Base-by-base conservation (phyloP, 768 basidiomycete genomes). In the Boletus pseudo-olivaceus region DNA sequence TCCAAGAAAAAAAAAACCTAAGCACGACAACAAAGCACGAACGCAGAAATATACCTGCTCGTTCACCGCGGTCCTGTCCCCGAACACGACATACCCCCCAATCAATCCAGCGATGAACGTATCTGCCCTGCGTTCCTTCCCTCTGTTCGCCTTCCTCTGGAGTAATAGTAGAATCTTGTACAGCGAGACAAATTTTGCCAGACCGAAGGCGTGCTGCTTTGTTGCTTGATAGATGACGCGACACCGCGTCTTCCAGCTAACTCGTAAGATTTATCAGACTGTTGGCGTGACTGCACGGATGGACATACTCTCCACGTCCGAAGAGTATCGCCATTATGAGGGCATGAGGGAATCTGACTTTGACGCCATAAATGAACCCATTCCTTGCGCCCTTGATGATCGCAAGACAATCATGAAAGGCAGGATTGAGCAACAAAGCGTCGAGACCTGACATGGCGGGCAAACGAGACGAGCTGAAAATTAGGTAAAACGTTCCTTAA, bases 241-340 rank as follows among this genome's bases (percentile, higher is more conserved):
- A 23, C 82, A 61, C 23, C 92, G 83, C n/a, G 81, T 65, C 64
- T 75, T 73, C 89, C 88, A 90, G 67, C 93, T 96, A 62, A 8
- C 51, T 49, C 56, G 27, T 19, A 20, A 11, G 46, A 23, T 48
- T 60, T 20, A 61, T 51, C 29, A 54, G 49, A 51, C 58, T 47
- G 27, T 34, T 38, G 43, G 45, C 32, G 19, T 33, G 37, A 45
- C 6, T 15, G 35, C 35, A 41, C 14, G 33, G 20, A 49, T 27
- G 10, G 5, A 82, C 92, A 70, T 62, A 97, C 93, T 90, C 83
- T 75, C 93, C 93, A 45, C 87, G 82, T 32, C 93, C 93, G 65
- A 98, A 98, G 39, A 98, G 76, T 56, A 97, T 82, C 23, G 93
- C 89, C 95, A 98, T 98, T 47, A 98, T 87, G 29, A 98, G 76